A percentile compares a stretch with the other conserved stretches of the same genome.
phyloP scores from a whole-genome alignment of 352 stramenopile genomes.

The Globisporangium takayamanum region DNA sequence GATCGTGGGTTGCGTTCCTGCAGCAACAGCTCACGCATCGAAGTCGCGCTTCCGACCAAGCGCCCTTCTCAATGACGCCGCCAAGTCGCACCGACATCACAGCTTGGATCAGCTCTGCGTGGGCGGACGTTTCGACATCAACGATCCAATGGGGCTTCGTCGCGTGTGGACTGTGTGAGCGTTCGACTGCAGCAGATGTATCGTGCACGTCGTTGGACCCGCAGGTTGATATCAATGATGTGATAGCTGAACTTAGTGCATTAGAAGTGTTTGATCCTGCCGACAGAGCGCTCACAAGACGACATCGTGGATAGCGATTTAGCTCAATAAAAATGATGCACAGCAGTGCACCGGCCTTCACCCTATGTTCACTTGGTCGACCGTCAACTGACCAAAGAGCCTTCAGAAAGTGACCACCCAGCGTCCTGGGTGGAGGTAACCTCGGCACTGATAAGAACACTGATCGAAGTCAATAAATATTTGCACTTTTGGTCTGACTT shows the following conservation, averaged over 20 bases:
- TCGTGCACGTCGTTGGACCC: too few relatives aligned
- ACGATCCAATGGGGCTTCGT: not conserved
- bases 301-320: not conserved
- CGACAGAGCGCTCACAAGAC: not conserved
- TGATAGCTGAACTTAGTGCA: not conserved
- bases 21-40: not conserved
- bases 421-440: too few relatives aligned
- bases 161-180: not conserved
- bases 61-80: not conserved
- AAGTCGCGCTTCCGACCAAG: too few relatives aligned
- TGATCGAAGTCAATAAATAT: too few relatives aligned
- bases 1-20: constrained; percentile 6
- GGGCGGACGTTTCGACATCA: not conserved
- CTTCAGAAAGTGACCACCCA: too few relatives aligned
- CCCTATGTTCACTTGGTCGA: too few relatives aligned
- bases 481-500: too few relatives aligned
- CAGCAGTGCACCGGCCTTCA: too few relatives aligned
- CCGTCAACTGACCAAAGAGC: too few relatives aligned
- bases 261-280: not conserved
- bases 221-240: not conserved
- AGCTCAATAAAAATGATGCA: too few relatives aligned
- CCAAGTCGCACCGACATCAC: not conserved
- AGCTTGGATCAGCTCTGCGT: not conserved
- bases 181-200: too few relatives aligned
- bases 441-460: too few relatives aligned